Conservation (phyloP, 208 protist species). For the Crithidia fasciculata region DNA sequence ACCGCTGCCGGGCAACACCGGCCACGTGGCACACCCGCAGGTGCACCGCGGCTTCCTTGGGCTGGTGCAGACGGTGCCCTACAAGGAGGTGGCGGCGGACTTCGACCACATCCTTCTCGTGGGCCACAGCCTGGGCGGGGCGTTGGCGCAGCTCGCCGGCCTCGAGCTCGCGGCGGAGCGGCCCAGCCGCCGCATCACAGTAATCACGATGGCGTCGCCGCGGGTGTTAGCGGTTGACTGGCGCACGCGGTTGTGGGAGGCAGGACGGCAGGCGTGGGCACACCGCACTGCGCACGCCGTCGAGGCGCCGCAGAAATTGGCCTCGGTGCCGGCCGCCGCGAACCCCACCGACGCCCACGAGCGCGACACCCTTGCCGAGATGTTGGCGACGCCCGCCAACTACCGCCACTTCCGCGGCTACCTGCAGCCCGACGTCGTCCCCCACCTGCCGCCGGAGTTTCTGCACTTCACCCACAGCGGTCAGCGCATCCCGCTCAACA, state of each 20-base stretch:
- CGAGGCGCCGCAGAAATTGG: neutral
- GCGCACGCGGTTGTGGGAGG: constrained; percentile 16
- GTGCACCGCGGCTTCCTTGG: constrained; percentile 58
- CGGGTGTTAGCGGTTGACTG: constrained; percentile 49
- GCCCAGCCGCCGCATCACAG: constrained; percentile 57
- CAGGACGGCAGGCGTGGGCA: neutral
- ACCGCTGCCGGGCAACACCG: neutral
- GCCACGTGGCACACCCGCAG: constrained; percentile 11
- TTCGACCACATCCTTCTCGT: constrained; percentile 70
- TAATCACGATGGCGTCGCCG: constrained; percentile 68
- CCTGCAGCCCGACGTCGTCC: constrained; percentile 58
- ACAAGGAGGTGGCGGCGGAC: constrained; percentile 42
- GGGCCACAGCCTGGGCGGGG: constrained; percentile 67
- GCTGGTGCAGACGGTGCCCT: constrained; percentile 53
- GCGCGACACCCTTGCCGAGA: constrained; percentile 28
- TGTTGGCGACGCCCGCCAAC: constrained; percentile 45
- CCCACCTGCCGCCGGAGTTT: constrained; percentile 50
- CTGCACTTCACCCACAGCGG: constrained; percentile 61
- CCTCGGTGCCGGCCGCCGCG: neutral
- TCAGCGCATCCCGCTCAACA: constrained; percentile 60
- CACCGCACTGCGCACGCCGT: neutral
- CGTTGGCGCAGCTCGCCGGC: constrained; percentile 65
- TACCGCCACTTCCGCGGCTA: constrained; percentile 66
- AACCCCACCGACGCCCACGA: constrained; percentile 9
- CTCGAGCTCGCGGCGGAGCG: constrained; percentile 55